Base-by-base conservation (phyloP, 345 rosid species). In the Limnanthes douglasii region DNA sequence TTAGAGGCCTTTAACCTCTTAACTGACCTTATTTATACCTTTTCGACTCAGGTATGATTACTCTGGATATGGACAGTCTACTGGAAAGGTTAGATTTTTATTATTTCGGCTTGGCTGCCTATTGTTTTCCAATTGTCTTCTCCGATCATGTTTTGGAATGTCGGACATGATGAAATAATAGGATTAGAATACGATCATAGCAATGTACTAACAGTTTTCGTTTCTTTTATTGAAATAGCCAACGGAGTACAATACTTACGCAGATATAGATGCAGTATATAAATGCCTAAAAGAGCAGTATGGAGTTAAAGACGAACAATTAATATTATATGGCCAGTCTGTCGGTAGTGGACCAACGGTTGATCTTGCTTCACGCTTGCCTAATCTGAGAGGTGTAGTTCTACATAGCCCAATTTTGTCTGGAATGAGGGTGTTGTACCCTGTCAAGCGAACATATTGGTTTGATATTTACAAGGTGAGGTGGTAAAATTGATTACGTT, bases 21-120 rank as follows among this genome's bases (percentile, higher is more conserved):
- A n/a, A n/a, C n/a, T n/a, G n/a, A n/a, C 1, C 8, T n/a, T n/a
- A 0, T 39, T 16, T 20, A 42, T 45, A 21, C 5, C 17, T 52
- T 44, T 45, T 47, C 3, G n/a, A n/a, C n/a, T n/a, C 63, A 88
- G 97, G 61, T 83, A 83, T 38, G 97, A 88, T 61, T 88, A 88
- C 56, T 88, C 97, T 39, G 95, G 97, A 34, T 88, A 88, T 41
- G 97, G 97, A 51, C 93, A 66, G 40, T 88, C 97, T 33, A 75
- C 71, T 15, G 97, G 97, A 56, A 81, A 83, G 95, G 95, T 88
- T 30, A 16, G 66, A 15, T 33, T 6, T 27, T 10, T 18, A 24
- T 22, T 17, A 48, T 34, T 41, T 29, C 15, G 6, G n/a, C n/a
- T n/a, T n/a, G n/a, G n/a, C n/a, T n/a, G n/a, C n/a, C n/a, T n/a